phyloP scores from a whole-genome alignment of 345 rosid species.

The Eutrema yunnanense region DNA sequence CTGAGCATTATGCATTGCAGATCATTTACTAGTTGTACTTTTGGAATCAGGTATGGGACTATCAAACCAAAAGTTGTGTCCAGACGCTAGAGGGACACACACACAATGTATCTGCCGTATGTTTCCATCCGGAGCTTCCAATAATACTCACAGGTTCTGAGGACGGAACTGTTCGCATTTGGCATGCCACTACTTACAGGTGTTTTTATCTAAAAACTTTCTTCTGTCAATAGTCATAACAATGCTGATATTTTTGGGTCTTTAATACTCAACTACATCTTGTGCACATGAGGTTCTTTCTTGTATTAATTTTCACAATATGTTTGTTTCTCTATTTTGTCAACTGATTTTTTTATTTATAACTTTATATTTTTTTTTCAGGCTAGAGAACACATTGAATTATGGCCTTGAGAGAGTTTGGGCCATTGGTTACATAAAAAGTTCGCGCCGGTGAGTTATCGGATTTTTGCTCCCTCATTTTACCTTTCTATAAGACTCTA shows the following conservation, averaged over 20 bases:
- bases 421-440: constrained; percentile 77
- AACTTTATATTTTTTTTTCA: constrained; percentile 25
- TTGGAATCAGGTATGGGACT: constrained; percentile 68
- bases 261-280: background rate
- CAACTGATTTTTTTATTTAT: background rate
- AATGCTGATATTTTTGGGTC: background rate
- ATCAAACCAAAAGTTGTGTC: constrained; percentile 80
- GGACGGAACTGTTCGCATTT: constrained; percentile 74
- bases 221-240: constrained; percentile 4
- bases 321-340: background rate
- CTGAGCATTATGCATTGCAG: background rate
- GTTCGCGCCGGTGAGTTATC: constrained; percentile 77
- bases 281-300: background rate
- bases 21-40: constrained; percentile 17
- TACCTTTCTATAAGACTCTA: background rate
- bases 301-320: background rate
- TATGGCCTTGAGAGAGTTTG: constrained; percentile 97
- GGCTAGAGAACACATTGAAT: constrained; percentile 66
- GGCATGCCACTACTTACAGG: constrained; percentile 80
- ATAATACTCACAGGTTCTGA: constrained; percentile 80
- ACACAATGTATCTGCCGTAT: constrained; percentile 82
- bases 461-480: background rate
- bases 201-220: constrained; percentile 8
- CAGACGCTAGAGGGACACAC: constrained; percentile 82
- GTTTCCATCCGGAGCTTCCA: constrained; percentile 81